Percentiles rank a stretch among this genome's conserved stretches.
phyloP scores from a whole-genome alignment of 1,139 yeast species.

The Nakaseomyces uthaithaninus region DNA sequence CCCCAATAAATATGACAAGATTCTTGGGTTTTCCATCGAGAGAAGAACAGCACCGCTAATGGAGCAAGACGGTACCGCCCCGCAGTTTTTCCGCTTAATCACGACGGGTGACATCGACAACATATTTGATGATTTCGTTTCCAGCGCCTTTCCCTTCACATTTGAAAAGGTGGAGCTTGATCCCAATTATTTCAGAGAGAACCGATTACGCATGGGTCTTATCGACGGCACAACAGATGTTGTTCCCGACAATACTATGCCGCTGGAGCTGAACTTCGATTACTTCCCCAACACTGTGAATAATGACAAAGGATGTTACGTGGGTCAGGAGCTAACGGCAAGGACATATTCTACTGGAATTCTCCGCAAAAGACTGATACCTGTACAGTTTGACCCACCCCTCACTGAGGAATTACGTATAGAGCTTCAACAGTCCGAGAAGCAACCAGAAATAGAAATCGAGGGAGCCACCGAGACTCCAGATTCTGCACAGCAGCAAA shows the following conservation, averaged over 20 bases:
- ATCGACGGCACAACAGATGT: conserved; percentile 51
- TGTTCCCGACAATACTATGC: conserved; percentile 47
- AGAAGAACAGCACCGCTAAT: conserved; percentile 18
- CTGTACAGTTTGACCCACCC: conserved; percentile 43
- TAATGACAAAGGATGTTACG: conserved; percentile 85
- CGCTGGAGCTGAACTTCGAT: conserved; percentile 81
- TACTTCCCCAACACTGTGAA: conserved; percentile 68
- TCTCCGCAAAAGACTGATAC: conserved; percentile 72
- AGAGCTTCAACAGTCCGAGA: conserved; percentile 1
- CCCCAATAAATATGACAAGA: conserved; percentile 20
- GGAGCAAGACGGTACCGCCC: conserved; percentile 45
- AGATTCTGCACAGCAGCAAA: conserved; percentile 12
- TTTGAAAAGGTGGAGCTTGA: conserved; percentile 19
- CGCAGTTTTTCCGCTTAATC: conserved; percentile 65
- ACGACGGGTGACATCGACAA: conserved; percentile 34
- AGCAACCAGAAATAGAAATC: conserved; percentile 1
- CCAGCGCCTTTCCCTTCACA: conserved; percentile 23
- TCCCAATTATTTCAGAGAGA: conserved; percentile 35
- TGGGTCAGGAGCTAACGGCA: conserved; percentile 91
- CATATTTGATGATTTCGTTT: conserved; percentile 31
- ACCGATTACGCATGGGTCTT: conserved; percentile 55
- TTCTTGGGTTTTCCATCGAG: conserved; percentile 36
- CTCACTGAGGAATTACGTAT: conserved; percentile 7
- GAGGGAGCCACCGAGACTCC: conserved; percentile 7
- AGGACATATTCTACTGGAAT: conserved; percentile 80